Base-by-base conservation (phyloP, 768 basidiomycete species). In the Hericium coralloides region DNA sequence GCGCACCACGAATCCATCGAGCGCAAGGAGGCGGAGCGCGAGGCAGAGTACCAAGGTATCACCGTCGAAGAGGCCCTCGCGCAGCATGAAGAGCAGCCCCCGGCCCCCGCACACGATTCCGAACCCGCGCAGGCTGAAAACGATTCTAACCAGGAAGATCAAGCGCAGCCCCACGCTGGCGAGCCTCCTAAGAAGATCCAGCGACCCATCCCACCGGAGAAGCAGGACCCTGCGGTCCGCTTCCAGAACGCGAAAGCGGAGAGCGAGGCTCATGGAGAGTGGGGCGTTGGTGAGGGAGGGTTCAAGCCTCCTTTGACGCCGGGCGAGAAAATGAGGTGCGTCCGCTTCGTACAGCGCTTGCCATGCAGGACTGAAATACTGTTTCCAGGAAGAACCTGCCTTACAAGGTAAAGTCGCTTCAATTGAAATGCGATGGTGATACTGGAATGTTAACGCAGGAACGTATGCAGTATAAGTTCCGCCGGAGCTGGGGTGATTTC, bases 1-100 rank as follows among this genome's bases (percentile, higher is more conserved):
- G 78, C 83, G 25, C 83, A 91, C 54, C 95, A 98, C 68, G 90
- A 89, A 62, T 64, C 71, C 4, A 98, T 98, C 58, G 95, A 98
- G 67, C 79, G 68, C 9, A 72, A 84, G 61, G 95, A 98, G 71
- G 88, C 86, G 22, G 85, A 87, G 65, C 82, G 84, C 23, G 92
- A 94, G 70, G 89, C 92, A 12, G 76, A 77, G 66, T 97, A 75
- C 70, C 89, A 93, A 67, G 93, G 95, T 23, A 80, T 95, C 52
- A 71, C 81, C 8, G 81, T 91, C 52, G 82, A 89, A 52, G 87
- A 92, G 67, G 85, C 80, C 22, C 64, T 87, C 48, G 70, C 67
- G 22, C 69, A 77, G 51, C 83, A 86, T 60, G 60, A 61, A 15
- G 58, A 66, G 12, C 52, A 58, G n/a, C 36, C 57, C 10, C 41